Percentiles rank a stretch among this genome's conserved stretches.
Conservation (phyloP, 345 rosid genomes). For the Citrus trifoliata region DNA sequence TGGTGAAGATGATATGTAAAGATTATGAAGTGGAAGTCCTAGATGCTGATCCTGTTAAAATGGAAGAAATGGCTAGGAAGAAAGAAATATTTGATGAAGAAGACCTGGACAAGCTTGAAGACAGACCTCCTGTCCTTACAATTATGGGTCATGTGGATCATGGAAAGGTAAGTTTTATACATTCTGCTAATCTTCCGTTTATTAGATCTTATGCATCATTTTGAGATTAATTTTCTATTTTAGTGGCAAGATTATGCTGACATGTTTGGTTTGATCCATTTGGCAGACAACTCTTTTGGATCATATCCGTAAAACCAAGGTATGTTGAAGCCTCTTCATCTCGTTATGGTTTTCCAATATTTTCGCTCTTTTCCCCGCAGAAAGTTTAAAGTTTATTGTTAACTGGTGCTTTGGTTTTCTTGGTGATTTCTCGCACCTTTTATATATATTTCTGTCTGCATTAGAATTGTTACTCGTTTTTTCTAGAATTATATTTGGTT, state of each 20-base stretch:
- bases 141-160: constrained; percentile 99
- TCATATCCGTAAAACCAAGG: constrained; percentile 92
- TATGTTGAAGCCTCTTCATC: constrained; percentile 33
- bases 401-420: neutral
- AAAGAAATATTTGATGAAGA: constrained; percentile 79
- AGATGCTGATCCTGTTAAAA: constrained; percentile 67
- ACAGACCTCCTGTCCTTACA: constrained; percentile 98
- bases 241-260: constrained; percentile 27
- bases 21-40: constrained; percentile 86
- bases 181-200: neutral
- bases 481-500: neutral
- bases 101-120: constrained; percentile 82
- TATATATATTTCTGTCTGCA: neutral
- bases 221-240: neutral
- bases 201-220: neutral
- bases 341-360: neutral
- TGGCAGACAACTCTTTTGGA: constrained; percentile 96
- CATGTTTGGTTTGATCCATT: constrained; percentile 21
- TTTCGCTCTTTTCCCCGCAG: neutral
- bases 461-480: neutral
- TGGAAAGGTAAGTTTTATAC: constrained; percentile 64
- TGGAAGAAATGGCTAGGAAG: constrained; percentile 92
- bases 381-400: neutral
- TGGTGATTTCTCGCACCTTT: neutral
- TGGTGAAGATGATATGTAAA: constrained; percentile 93